Conservation (phyloP, 768 basidiomycete genomes). For the Amanita pseudoporphyria region DNA sequence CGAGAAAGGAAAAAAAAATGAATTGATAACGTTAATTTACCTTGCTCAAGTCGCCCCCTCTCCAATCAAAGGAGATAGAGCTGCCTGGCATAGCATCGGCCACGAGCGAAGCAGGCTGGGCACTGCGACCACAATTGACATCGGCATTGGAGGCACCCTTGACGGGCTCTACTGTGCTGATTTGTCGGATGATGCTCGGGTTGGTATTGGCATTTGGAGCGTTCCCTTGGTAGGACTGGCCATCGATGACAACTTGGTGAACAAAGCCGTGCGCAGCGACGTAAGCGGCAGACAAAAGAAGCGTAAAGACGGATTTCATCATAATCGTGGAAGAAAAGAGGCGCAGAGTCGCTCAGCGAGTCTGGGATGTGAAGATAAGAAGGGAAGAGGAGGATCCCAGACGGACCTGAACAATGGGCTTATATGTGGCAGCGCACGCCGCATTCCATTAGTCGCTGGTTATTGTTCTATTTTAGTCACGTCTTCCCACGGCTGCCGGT, state of each 20-base stretch:
- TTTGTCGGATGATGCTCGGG: conserved; percentile 31
- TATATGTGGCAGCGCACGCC: neutral
- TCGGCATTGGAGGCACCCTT: conserved; percentile 33
- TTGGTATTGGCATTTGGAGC: conserved; percentile 19
- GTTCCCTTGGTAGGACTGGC: conserved; percentile 28
- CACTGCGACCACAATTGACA: conserved; percentile 38
- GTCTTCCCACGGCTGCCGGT: neutral
- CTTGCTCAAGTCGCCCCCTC: conserved; percentile 19
- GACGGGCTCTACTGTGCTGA: conserved; percentile 25
- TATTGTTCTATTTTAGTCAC: neutral
- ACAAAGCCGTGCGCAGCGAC: conserved; percentile 39
- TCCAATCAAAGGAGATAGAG: conserved; percentile 34
- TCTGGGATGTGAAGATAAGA: neutral
- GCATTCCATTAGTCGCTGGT: neutral
- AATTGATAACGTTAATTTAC: conserved; percentile 9
- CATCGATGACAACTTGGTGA: conserved; percentile 27
- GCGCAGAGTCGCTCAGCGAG: neutral
- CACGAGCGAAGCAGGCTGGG: conserved; percentile 32
- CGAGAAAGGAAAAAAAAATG: conserved; percentile 3
- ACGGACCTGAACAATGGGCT: neutral
- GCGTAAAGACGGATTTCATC: conserved; percentile 23
- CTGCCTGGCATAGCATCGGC: conserved; percentile 39
- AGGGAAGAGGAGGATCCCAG: neutral
- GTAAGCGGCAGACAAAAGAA: conserved; percentile 24
- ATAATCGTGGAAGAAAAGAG: neutral